phyloP scores from a whole-genome alignment of 2,329 filamentous ascomycete genomes.

The Colletotrichum cereale region DNA sequence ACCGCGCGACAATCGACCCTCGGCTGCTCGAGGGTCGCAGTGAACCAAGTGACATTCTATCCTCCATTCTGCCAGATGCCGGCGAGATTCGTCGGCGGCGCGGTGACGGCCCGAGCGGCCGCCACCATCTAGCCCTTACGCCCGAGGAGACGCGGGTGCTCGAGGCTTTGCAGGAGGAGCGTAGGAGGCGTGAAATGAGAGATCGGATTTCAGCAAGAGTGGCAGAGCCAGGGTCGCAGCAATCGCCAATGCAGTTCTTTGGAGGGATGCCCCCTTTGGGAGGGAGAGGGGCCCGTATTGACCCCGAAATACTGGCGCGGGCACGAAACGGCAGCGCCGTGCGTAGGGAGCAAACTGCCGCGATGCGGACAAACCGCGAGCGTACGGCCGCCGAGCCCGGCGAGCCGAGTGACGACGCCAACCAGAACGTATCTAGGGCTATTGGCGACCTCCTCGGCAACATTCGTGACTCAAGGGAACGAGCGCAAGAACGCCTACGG shows the following conservation, averaged over 20 bases:
- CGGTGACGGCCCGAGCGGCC: constrained; percentile 30
- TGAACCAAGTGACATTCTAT: constrained; percentile 56
- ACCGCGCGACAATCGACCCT: constrained; percentile 67
- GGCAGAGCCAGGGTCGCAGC: constrained; percentile 34
- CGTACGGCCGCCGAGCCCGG: constrained; percentile 9
- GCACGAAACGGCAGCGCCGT: constrained; percentile 51
- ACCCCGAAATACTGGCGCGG: constrained; percentile 44
- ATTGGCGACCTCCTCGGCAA: constrained; percentile 55
- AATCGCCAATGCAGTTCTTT: constrained; percentile 16
- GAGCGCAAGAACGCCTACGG: constrained; percentile 50
- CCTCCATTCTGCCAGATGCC: constrained; percentile 44
- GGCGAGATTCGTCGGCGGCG: constrained; percentile 35
- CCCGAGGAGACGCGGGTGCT: constrained; percentile 68
- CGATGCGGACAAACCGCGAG: constrained; percentile 16
- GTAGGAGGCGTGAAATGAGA: constrained; percentile 61
- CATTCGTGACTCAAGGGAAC: constrained; percentile 54
- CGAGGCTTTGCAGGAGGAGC: constrained; percentile 67
- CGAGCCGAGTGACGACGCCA: constrained; percentile 37
- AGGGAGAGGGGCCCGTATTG: constrained; percentile 23
- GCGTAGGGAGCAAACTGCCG: constrained; percentile 27
- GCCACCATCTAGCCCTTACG: constrained; percentile 60
- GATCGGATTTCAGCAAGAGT: constrained; percentile 38
- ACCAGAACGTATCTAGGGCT: constrained; percentile 51
- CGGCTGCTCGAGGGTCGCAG: constrained; percentile 62
- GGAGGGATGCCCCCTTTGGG: constrained; percentile 15